A percentile compares a stretch with the other conserved stretches of the same genome.
Evolutionary conservation across 208 protist genomes (phyloP).

Genomic region (Lotmaria passim): DNA sequence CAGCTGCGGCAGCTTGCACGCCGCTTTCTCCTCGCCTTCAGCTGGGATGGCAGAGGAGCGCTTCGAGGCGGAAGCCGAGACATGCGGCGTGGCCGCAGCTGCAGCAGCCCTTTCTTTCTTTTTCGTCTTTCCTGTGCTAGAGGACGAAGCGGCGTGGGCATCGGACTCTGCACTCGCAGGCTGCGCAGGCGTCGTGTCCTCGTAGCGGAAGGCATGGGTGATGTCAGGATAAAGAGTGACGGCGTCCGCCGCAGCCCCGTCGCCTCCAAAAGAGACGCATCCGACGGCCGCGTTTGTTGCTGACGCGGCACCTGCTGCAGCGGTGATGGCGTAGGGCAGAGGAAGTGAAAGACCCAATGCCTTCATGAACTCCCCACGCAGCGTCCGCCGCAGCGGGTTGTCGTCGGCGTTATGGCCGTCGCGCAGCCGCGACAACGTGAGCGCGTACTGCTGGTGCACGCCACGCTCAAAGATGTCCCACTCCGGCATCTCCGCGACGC

Average conservation of each 20-base stretch:
- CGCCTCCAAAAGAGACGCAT: not conserved
- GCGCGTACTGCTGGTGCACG: conserved; percentile 21
- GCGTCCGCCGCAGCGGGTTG: conserved; percentile 34
- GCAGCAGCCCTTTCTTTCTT: not conserved
- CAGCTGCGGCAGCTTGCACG: not conserved
- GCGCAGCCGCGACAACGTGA: conserved; percentile 4
- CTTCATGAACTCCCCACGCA: not conserved
- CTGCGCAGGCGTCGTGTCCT: not conserved
- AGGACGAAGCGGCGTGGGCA: not conserved
- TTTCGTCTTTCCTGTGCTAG: not conserved
- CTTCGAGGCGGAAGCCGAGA: not conserved
- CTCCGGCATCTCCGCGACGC: conserved; percentile 17
- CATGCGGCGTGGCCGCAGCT: not conserved
- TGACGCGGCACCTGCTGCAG: not conserved
- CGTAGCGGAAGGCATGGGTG: not conserved
- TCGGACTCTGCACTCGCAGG: not conserved
- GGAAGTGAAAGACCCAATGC: not conserved
- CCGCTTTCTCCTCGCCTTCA: not conserved
- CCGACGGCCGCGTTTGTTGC: not conserved
- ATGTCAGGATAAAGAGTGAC: conserved; percentile 23
- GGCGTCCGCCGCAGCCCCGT: not conserved
- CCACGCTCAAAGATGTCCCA: conserved; percentile 28
- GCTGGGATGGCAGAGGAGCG: not conserved
- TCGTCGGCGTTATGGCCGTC: conserved; percentile 28
- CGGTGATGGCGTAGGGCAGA: too few species aligned